A percentile compares a stretch with the other conserved stretches of the same genome.
phyloP scores from a whole-genome alignment of 129 eudicot species.

The Pseudognaphalium luteoalbum region DNA sequence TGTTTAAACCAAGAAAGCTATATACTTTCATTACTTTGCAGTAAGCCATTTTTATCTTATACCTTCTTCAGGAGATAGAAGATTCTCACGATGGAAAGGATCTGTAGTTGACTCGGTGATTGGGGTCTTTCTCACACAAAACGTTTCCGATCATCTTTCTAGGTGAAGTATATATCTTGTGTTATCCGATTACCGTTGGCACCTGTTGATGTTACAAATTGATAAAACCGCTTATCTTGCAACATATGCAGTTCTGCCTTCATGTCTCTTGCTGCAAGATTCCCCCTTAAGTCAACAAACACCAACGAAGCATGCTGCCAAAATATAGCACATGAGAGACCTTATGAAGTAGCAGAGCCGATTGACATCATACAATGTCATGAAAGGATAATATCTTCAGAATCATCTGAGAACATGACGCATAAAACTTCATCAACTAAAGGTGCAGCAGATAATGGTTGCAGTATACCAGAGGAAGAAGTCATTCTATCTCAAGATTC shows the following conservation, averaged over 20 bases:
- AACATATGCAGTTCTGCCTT: slow-evolving; percentile 20
- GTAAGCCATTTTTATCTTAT: not conserved
- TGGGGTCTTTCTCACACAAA: slow-evolving; percentile 19
- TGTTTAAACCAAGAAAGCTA: not conserved
- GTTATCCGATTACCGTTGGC: not conserved
- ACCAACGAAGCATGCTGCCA: not conserved
- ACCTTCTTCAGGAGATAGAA: slow-evolving; percentile 17
- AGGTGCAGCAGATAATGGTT: slow-evolving; percentile 27
- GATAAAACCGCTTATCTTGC: not conserved
- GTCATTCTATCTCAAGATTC: slow-evolving; percentile 48
- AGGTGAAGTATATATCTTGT: slow-evolving; percentile 11
- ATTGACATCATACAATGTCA: slow-evolving; percentile 31
- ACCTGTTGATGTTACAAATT: not conserved
- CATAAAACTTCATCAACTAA: slow-evolving; percentile 19
- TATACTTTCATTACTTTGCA: not conserved
- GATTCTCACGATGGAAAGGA: slow-evolving; percentile 22
- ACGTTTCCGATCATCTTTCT: slow-evolving; percentile 17
- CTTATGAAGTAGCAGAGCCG: slow-evolving; percentile 1
- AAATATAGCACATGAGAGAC: not conserved
- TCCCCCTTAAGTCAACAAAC: slow-evolving; percentile 13
- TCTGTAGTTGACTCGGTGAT: slow-evolving; percentile 16
- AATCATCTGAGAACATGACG: slow-evolving; percentile 21
- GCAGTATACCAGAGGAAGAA: slow-evolving; percentile 35
- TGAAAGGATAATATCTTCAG: slow-evolving; percentile 26
- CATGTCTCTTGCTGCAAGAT: slow-evolving; percentile 17